These are phyloP conservation scores for Rhizophagus prolifer DNA, from an alignment of 192 early-diverging fungal species.

Conservation along the genomic window DNA sequence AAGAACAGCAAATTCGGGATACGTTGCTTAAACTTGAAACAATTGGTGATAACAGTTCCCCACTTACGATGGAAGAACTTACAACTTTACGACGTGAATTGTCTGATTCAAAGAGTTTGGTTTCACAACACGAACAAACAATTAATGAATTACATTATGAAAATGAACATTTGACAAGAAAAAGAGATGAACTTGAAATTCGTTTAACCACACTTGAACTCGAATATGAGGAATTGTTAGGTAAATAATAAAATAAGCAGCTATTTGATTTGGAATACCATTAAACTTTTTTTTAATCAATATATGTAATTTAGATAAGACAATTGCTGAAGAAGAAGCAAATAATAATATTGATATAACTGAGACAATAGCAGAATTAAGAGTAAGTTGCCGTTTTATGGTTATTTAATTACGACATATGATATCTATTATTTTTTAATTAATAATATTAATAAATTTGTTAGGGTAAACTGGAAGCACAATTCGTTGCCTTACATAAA, in stretches of 20 bases:
- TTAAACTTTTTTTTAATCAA: no score
- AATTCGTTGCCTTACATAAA: slow-evolving; percentile 70
- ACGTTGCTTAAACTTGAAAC: slow-evolving; percentile 67
- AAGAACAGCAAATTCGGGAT: slow-evolving; percentile 73
- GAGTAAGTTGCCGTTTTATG: slow-evolving; percentile 40
- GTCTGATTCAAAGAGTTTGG: slow-evolving; percentile 59
- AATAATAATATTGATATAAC: slow-evolving; percentile 54
- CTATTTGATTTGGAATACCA: background rate
- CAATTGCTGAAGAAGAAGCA: slow-evolving; percentile 69
- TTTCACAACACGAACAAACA: slow-evolving; percentile 63
- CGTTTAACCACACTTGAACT: slow-evolving; percentile 68
- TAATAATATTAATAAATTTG: background rate
- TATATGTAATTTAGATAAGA: slow-evolving; percentile 42
- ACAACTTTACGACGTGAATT: slow-evolving; percentile 69
- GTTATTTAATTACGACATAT: background rate
- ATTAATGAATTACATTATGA: slow-evolving; percentile 64
- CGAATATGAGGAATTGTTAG: slow-evolving; percentile 83
- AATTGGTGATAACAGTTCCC: slow-evolving; percentile 46
- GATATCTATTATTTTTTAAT: background rate
- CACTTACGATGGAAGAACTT: slow-evolving; percentile 62
- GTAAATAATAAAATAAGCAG: slow-evolving; percentile 27
- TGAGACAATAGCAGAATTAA: slow-evolving; percentile 82
- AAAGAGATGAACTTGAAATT: slow-evolving; percentile 67
- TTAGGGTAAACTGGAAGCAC: slow-evolving; percentile 75
- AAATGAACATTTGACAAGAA: slow-evolving; percentile 52